Percentiles rank a stretch among this genome's conserved stretches.
Conservation (phyloP, 1,139 yeast genomes). For the Suhomyces maxii region DNA sequence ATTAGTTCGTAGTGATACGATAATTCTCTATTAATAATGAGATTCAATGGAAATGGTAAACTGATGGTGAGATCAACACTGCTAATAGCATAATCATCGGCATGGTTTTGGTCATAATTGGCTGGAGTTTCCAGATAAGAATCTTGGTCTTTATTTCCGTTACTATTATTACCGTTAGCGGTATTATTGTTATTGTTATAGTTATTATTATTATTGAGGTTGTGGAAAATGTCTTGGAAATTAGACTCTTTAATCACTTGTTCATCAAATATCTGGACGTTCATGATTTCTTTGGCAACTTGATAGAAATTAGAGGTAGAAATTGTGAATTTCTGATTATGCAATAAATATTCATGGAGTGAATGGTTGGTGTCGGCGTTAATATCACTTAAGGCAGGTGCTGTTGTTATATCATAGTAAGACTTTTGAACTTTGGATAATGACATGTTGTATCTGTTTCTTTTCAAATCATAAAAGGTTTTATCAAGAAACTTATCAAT, state of each 20-base stretch:
- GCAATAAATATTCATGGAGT: slow-evolving; percentile 17
- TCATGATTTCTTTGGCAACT: slow-evolving; percentile 63
- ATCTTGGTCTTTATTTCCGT: background rate
- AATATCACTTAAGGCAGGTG: background rate
- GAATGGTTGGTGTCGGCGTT: background rate
- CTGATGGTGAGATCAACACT: slow-evolving; percentile 63
- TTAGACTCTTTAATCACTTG: slow-evolving; percentile 40
- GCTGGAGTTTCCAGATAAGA: slow-evolving; percentile 14
- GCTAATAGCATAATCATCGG: slow-evolving; percentile 35
- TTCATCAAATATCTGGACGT: slow-evolving; percentile 64
- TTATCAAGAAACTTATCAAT: slow-evolving; percentile 47
- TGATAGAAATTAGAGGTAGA: slow-evolving; percentile 49
- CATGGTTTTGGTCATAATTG: slow-evolving; percentile 47
- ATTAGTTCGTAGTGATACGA: slow-evolving; percentile 78
- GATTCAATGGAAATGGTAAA: slow-evolving; percentile 84
- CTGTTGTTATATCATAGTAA: slow-evolving; percentile 19
- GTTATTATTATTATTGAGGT: slow-evolving; percentile 2
- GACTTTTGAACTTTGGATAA: slow-evolving; percentile 28
- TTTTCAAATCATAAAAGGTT: slow-evolving; percentile 36
- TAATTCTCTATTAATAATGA: slow-evolving; percentile 68
- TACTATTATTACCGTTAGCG: too few species aligned
- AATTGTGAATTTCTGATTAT: slow-evolving; percentile 32
- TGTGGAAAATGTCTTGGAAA: slow-evolving; percentile 37
- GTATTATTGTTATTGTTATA: background rate
- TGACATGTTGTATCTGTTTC: slow-evolving; percentile 33